These are phyloP conservation scores for Tulasnella sp. DNA, from an alignment of 768 basidiomycete genomes.

Conservation along the genomic window DNA sequence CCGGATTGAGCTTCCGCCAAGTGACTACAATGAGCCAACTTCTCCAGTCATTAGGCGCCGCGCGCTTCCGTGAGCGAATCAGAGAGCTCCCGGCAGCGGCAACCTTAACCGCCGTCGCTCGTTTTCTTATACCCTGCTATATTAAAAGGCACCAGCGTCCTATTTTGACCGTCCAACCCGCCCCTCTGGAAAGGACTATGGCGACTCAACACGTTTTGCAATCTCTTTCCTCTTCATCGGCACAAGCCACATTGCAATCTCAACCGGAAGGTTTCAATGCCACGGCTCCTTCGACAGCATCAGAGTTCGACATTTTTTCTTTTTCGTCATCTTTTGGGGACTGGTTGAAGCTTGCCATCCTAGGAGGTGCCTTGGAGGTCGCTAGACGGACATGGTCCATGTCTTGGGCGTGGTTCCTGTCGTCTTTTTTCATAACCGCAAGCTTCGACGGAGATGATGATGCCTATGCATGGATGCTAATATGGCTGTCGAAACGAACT, in stretches of 20 bases:
- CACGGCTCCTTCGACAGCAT: conserved; percentile 7
- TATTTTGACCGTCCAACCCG: not conserved
- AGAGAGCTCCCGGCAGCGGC: too few relatives aligned
- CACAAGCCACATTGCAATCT: not conserved
- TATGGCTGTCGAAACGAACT: conserved; percentile 53
- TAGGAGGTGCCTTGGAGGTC: conserved; percentile 53
- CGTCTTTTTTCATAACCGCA: conserved; percentile 52
- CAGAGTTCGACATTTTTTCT: conserved; percentile 11
- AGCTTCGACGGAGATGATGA: conserved; percentile 46
- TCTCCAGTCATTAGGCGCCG: too few relatives aligned
- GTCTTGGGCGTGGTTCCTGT: conserved; percentile 35
- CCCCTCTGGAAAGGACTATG: not conserved
- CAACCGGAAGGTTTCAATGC: not conserved
- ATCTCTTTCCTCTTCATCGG: not conserved
- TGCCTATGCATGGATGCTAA: conserved; percentile 60
- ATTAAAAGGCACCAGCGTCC: not conserved
- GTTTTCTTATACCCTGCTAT: not conserved
- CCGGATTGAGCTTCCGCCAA: too few relatives aligned
- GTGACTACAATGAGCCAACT: too few relatives aligned
- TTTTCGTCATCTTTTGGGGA: conserved; percentile 27
- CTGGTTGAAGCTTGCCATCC: conserved; percentile 50
- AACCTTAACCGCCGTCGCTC: too few relatives aligned
- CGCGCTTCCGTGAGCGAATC: too few relatives aligned
- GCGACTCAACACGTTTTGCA: not conserved
- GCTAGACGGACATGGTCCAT: conserved; percentile 37